A percentile compares a stretch with the other conserved stretches of the same genome.
These are phyloP conservation scores for Saraca asoca DNA, from an alignment of 331 rosid species.

Conservation along the genomic window DNA sequence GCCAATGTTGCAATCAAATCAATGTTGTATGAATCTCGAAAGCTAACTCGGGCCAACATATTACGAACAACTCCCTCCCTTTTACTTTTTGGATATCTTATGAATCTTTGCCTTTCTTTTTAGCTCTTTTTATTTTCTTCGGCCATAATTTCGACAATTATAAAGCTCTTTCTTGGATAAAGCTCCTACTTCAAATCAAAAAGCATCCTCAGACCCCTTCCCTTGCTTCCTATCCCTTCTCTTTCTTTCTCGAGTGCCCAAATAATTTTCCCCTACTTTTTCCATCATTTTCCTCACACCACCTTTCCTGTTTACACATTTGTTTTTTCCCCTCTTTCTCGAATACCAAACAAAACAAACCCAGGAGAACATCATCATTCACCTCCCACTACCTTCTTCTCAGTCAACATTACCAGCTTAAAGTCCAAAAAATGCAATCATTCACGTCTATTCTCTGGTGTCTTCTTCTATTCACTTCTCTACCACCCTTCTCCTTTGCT, in stretches of 20 bases:
- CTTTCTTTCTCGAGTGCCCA: constrained; percentile 22
- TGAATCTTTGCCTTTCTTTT: constrained; percentile 32
- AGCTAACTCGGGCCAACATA: neutral
- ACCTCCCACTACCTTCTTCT: neutral
- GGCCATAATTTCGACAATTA: constrained; percentile 33
- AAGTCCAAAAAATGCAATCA: constrained; percentile 46
- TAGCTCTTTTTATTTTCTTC: neutral
- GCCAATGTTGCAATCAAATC: constrained; percentile 37
- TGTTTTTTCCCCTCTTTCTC: constrained; percentile 34
- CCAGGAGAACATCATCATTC: neutral
- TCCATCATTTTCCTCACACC: constrained; percentile 1
- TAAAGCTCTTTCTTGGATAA: constrained; percentile 36
- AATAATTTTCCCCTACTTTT: constrained; percentile 23
- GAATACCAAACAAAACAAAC: constrained; percentile 30
- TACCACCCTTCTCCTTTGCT: constrained; percentile 37
- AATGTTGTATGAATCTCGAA: constrained; percentile 12
- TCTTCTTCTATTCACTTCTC: constrained; percentile 21
- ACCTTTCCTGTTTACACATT: constrained; percentile 4
- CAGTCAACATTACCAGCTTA: neutral
- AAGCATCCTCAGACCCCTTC: constrained; percentile 17
- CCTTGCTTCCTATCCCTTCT: constrained; percentile 26
- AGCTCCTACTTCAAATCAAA: constrained; percentile 20
- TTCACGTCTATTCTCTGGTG: constrained; percentile 32
- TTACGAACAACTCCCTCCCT: neutral
- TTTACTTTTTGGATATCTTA: constrained; percentile 31